A percentile compares a stretch with the other conserved stretches of the same genome.
Conservation (phyloP, 2,329 filamentous ascomycete species). For the Didymella exigua region DNA sequence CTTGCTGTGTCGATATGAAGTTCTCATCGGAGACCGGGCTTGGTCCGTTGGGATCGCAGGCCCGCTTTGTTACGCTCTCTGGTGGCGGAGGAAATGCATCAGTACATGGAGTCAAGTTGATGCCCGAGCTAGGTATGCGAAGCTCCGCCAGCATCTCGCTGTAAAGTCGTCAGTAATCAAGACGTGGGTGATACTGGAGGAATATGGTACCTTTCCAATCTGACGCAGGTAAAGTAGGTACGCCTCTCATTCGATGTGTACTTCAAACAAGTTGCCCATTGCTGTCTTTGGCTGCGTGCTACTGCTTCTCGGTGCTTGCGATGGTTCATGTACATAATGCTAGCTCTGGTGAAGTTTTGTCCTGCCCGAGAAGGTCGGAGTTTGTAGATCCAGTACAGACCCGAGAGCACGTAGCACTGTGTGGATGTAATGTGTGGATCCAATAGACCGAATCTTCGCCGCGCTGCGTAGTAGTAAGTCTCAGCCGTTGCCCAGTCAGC, state of each 20-base stretch:
- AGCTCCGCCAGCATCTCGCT: not conserved
- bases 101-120: not conserved
- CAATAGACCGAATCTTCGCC: not conserved
- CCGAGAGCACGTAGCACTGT: not conserved
- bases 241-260: not conserved
- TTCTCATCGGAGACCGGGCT: not conserved
- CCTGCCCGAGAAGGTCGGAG: not conserved
- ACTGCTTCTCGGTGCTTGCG: not conserved
- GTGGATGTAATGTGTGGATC: not conserved
- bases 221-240: not conserved
- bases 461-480: not conserved
- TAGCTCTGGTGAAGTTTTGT: not conserved
- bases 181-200: not conserved
- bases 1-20: not conserved
- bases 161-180: not conserved
- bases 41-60: not conserved
- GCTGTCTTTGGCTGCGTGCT: not conserved
- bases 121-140: not conserved
- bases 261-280: not conserved
- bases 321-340: not conserved
- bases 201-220: not conserved
- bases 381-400: not conserved
- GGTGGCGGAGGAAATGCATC: not conserved
- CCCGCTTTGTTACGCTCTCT: not conserved
- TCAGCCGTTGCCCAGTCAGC: not conserved